Evolutionary conservation across 352 stramenopile species (phyloP).

Genomic region (Pythium rishiriense): DNA sequence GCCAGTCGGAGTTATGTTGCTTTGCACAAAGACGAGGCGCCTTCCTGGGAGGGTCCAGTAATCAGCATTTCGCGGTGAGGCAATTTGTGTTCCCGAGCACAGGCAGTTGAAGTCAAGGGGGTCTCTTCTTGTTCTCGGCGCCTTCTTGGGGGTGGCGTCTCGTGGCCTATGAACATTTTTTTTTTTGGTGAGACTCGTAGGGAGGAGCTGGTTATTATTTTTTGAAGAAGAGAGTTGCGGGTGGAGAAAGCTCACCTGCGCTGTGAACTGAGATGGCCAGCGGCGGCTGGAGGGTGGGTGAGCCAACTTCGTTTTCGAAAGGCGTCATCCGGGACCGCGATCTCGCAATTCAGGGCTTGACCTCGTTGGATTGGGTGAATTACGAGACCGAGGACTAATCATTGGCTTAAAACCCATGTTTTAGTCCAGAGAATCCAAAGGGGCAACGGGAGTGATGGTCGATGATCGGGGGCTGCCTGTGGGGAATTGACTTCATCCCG

Average conservation of each 20-base stretch:
- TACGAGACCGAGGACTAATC: background rate
- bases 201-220: too few relatives aligned
- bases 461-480: slow-evolving; percentile 14
- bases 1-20: slow-evolving; percentile 11
- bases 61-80: background rate
- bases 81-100: background rate
- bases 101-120: slow-evolving; percentile 14
- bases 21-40: slow-evolving; percentile 10
- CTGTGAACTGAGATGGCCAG: slow-evolving; percentile 1
- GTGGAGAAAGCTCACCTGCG: background rate
- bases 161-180: too few relatives aligned
- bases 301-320: slow-evolving; percentile 1
- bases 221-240: background rate
- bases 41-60: background rate
- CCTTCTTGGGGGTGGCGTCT: background rate
- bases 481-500: slow-evolving; percentile 29
- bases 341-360: background rate
- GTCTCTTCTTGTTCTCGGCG: background rate
- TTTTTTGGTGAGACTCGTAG: too few relatives aligned
- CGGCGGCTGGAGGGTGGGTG: background rate
- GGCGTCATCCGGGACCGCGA: background rate
- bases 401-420: background rate
- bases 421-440: slow-evolving; percentile 14
- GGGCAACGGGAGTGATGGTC: slow-evolving; percentile 20
- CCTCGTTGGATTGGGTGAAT: slow-evolving; percentile 22